Base-by-base conservation (phyloP, 1,284 basidiomycete species). In the Trichosporon asahii region DNA sequence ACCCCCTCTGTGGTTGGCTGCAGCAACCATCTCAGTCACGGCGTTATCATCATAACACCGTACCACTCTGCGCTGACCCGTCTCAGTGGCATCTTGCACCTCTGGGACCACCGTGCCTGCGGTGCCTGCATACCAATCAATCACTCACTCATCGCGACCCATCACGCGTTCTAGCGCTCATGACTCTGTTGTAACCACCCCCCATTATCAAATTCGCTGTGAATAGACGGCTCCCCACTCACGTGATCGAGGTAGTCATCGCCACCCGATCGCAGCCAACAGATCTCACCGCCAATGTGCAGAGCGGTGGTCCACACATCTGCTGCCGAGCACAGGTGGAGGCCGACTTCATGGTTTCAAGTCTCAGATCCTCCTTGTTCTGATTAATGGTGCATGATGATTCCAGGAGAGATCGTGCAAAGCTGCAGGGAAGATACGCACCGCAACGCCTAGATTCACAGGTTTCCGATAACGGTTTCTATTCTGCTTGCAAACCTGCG, bases 21-120 rank as follows among this genome's bases (percentile, higher is more conserved):
- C 12, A 14, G 12, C 55, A 8, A 7, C 6, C 27, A 11, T 4
- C 29, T 15, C 12, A 37, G 57, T 61, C 57, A 61, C 57, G 57
- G 57, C 57, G 57, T 61, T 61, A 61, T 61, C 29, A 4, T n/a
- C 57, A 53, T 61, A 61, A 61, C 57, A 31, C 57, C 57, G 57
- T n/a, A 33, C 57, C 57, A 60, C 27, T 60, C 49, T 60, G 27
- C n/a, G 55, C 15, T 12, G 12, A 9, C 55, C 25, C n/a, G 55
- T 61, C 57, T 33, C 57, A 31, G 57, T 61, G 57, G 57, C 57
- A 61, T 31, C 57, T 31, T 4, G 14, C 25, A n/a, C 18, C n/a
- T 6, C 46, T 18, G 46, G 14, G 5, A 21, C 6, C 12, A 4
- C 40, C 23, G 9, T 23, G 49, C 49, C 49, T 55, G 49, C 3